Evolutionary conservation across 2,329 filamentous ascomycete species (phyloP), one percentile per base, ranked within the genome.

Genomic region (Sclerotinia borealis): DNA sequence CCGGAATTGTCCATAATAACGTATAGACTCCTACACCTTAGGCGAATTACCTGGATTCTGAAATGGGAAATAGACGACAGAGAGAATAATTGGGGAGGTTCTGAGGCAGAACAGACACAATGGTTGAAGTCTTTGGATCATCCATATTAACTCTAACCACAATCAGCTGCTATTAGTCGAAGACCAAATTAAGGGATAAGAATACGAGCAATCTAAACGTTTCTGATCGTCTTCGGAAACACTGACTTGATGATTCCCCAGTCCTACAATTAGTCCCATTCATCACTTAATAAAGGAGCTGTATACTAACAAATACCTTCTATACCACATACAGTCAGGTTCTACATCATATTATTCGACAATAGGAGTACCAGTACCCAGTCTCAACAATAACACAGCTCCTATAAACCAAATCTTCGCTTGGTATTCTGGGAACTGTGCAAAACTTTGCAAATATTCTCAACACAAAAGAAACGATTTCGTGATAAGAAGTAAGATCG

Each of bases 71-170:
- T 45, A 70, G 62, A n/a, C 68, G 60, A 67, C 47, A 45, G 71
- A 71, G 27, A 71, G 68, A 27, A 71, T 31, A 5, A 71, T 59
- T 17, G 70, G 68, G 15, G 64, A 71, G 8, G 60, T 63, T 36
- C 70, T 69, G 58, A 71, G 62, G 47, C 61, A 68, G 19, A 64
- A 22, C 9, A 63, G 22, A 41, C 22, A 43, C 8, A 56, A 29
- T 43, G 36, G 52, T 27, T 56, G 37, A 22, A 61, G 49, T 51
- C 47, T 41, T 41, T 61, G 47, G 7, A 61, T 61, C 10, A 61
- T 34, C 36, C 36, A 61, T n/a, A 61, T 63, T 22, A 25, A 58
- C 41, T 66, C 48, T 9, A 13, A 3, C 9, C 10, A 11, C 1
- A 2, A n/a, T 59, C 19, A n/a, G 31, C 25, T 59, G 9, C 11